Base-by-base conservation (phyloP, 495 filamentous ascomycete genomes). In the Tuber umbilicatum region DNA sequence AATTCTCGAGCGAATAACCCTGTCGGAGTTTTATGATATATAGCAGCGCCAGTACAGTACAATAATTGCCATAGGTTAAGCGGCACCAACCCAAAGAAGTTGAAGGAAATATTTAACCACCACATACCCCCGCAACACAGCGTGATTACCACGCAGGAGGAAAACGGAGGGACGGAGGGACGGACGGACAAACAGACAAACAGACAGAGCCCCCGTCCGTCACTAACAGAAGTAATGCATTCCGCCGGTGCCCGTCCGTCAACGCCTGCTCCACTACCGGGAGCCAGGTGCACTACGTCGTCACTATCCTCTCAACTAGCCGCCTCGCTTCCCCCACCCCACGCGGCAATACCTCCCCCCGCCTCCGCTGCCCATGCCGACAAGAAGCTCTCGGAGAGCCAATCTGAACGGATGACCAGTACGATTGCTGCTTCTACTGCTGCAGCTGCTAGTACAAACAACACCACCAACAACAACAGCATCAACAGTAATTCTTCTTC, bases 281-380 rank as follows among this genome's bases (percentile, higher is more conserved):
- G 78, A 60, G 35, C 78, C 35, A 73, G 76, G 47, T 37, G 70
- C 41, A 73, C 69, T 5, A 69, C 77, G 31, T 81, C 78, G 31
- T 81, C 79, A 16, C 73, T 78, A 43, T 81, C 76, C n/a, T 81
- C 80, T 0, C 79, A 81, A 45, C 76, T 81, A 23, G 68, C 80
- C 38, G 79, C 75, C 42, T 73, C 79, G 14, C 75, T 71, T 72
- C 64, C 70, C 35, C 39, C 40, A 16, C 23, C 35, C 10, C 38
- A 37, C 45, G 9, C 42, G 69, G 72, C 55, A 27, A 70, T 78
- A 64, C 69, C 73, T 47, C 35, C 45, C 67, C 69, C 76, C 67
- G 27, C 38, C 79, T 47, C 50, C 75, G 45, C 40, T 47, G 68
- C 41, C 41, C 42, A 73, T 21, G 60, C 40, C 35, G 71, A 14